These are phyloP conservation scores for Caulochytrium protostelioides DNA, from an alignment of 371 early-diverging fungal species.

Conservation along the genomic window DNA sequence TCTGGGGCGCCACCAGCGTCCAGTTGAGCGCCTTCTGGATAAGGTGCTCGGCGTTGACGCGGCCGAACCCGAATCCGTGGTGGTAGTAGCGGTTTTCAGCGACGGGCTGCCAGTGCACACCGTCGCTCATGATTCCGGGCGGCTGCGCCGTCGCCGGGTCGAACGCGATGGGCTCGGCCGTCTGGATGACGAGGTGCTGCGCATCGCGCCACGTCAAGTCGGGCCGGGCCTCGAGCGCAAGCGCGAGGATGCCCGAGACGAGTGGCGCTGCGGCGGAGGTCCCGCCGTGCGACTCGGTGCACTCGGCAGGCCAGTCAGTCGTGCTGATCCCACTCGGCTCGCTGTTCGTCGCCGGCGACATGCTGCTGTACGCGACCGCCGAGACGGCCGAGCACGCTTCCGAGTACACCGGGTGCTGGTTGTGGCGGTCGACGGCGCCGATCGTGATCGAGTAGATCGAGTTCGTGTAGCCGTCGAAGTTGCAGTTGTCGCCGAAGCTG, in stretches of 20 bases:
- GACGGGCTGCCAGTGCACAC: slow-evolving; percentile 36
- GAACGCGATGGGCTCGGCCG: slow-evolving; percentile 48
- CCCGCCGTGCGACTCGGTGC: slow-evolving; percentile 66
- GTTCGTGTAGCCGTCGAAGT: slow-evolving; percentile 92
- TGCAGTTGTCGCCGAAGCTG: slow-evolving; percentile 61
- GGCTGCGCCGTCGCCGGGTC: slow-evolving; percentile 15
- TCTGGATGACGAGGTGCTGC: slow-evolving; percentile 56
- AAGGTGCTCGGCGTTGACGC: slow-evolving; percentile 55
- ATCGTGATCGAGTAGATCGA: slow-evolving; percentile 84
- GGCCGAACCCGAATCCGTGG: slow-evolving; percentile 83
- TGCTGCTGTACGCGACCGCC: slow-evolving; percentile 65
- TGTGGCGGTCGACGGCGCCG: slow-evolving; percentile 56
- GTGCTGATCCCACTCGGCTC: slow-evolving; percentile 31
- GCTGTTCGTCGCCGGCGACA: no score
- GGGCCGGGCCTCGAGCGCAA: slow-evolving; percentile 55
- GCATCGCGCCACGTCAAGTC: slow-evolving; percentile 84
- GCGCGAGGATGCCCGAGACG: slow-evolving; percentile 77
- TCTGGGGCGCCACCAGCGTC: slow-evolving; percentile 40
- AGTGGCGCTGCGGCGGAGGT: slow-evolving; percentile 94
- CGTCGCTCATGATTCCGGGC: slow-evolving; percentile 9
- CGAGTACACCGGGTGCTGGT: slow-evolving; percentile 62
- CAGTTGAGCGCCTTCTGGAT: slow-evolving; percentile 55
- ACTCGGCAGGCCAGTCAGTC: slow-evolving; percentile 43
- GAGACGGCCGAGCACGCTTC: slow-evolving; percentile 77
- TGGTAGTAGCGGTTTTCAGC: slow-evolving; percentile 46